phyloP scores from a whole-genome alignment of 2,329 filamentous ascomycete genomes.

The Talaromyces sp. region DNA sequence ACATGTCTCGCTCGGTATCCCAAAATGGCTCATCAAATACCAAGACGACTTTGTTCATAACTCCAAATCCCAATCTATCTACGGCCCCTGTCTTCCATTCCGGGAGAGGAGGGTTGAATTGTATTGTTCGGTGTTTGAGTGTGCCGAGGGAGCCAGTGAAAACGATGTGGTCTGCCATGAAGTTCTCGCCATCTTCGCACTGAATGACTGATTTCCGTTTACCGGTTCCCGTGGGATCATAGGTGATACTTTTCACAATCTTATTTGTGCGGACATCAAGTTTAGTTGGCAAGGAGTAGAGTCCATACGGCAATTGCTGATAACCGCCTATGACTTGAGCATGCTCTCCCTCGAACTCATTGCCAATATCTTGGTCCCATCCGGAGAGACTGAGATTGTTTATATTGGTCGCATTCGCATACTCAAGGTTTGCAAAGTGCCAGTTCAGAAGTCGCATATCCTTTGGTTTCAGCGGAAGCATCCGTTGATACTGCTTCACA shows the following conservation, averaged over 20 bases:
- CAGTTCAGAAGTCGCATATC: constrained; percentile 93
- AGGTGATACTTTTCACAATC: constrained; percentile 73
- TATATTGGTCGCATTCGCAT: constrained; percentile 90
- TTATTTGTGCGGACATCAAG: constrained; percentile 77
- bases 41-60: constrained; percentile 92
- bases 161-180: constrained; percentile 89
- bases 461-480: constrained; percentile 80
- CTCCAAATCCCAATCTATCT: constrained; percentile 82
- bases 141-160: constrained; percentile 89
- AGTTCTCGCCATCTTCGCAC: constrained; percentile 73
- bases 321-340: constrained; percentile 94
- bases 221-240: constrained; percentile 48
- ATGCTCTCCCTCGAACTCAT: constrained; percentile 95
- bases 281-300: constrained; percentile 74
- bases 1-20: constrained; percentile 83
- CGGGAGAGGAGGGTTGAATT: constrained; percentile 90
- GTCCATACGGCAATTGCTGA: constrained; percentile 84
- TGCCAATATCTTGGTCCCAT: constrained; percentile 97
- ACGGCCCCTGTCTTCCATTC: constrained; percentile 82
- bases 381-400: constrained; percentile 83
- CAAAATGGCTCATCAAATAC: constrained; percentile 90
- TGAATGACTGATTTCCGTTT: constrained; percentile 63
- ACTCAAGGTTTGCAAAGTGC: constrained; percentile 98
- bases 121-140: constrained; percentile 74
- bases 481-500: constrained; percentile 80